These are phyloP conservation scores for Aureobasidium melanogenum DNA, from an alignment of 2,329 filamentous ascomycete species.

Conservation along the genomic window DNA sequence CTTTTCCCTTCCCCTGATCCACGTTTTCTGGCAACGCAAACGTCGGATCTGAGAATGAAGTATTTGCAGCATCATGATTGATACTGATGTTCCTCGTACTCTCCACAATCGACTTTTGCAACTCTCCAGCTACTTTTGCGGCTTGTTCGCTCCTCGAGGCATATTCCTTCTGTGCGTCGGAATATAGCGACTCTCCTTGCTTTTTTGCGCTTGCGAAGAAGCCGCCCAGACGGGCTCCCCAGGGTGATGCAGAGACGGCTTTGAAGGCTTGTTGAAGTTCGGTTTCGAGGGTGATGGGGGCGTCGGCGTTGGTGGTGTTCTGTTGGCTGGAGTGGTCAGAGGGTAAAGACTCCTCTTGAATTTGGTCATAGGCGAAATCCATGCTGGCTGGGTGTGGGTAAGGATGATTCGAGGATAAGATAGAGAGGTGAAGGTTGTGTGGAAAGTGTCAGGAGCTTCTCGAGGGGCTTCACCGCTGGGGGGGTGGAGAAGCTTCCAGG, in stretches of 20 bases:
- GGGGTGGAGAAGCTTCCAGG: not conserved
- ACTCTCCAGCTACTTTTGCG: slow-evolving; percentile 64
- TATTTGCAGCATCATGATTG: slow-evolving; percentile 26
- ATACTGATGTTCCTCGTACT: slow-evolving; percentile 68
- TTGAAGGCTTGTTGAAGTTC: slow-evolving; percentile 95
- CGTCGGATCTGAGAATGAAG: slow-evolving; percentile 21
- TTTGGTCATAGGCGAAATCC: slow-evolving; percentile 97
- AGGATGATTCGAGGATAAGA: too few species aligned
- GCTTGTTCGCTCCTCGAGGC: slow-evolving; percentile 61
- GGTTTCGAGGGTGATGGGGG: slow-evolving; percentile 58
- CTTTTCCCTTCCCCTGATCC: slow-evolving; percentile 16
- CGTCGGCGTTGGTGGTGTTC: slow-evolving; percentile 20
- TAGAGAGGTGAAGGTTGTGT: not conserved
- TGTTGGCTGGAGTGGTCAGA: slow-evolving; percentile 18
- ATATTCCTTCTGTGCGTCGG: slow-evolving; percentile 75
- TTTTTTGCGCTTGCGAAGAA: slow-evolving; percentile 84
- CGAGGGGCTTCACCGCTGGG: not conserved
- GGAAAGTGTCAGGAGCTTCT: not conserved
- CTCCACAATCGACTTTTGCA: slow-evolving; percentile 39
- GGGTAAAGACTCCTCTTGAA: slow-evolving; percentile 69
- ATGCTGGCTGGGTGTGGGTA: slow-evolving; percentile 40
- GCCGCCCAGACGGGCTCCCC: slow-evolving; percentile 81
- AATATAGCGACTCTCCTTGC: slow-evolving; percentile 84
- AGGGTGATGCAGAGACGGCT: slow-evolving; percentile 81
- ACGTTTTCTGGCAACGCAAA: slow-evolving; percentile 12